Evolutionary conservation across 2,329 filamentous ascomycete species (phyloP), one percentile per base, ranked within the genome.

Genomic region (Pezicula neosporulosa): DNA sequence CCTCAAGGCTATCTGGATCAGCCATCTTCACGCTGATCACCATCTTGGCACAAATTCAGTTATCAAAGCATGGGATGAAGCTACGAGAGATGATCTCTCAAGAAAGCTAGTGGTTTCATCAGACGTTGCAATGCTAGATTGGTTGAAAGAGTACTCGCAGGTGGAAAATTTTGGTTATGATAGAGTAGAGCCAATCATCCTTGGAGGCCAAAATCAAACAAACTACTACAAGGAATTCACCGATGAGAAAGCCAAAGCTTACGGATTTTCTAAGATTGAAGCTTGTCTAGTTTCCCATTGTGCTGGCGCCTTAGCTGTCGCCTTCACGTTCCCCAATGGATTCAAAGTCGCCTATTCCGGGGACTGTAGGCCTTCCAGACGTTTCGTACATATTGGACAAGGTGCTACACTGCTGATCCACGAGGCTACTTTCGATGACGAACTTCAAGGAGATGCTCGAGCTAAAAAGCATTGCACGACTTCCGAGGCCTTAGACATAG

Each of bases 371-470:
- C 94, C 94, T 0, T 90, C 83, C 4, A 62, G 72, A 2, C 65
- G 72, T 0, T 97, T 99, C 64, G 82, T 83, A 0, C 60, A 69
- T 12, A 87, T 93, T 47, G 95, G 89, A 43, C 72, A 74, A 43
- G 85, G 84, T 55, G 85, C 87, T 2, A 96, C 93, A 13, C 78
- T 99, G 6, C 81, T 97, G 5, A 83, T 99, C 50, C 94, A 99
- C 73, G 94, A 99, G 77, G 92, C 91, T 56, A 99, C 94, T 0
- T 97, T 99, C 65, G 90, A 94, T 60, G 90, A 96, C 65, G 89
- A 94, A 62, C 81, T 96, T 60, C 62, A 70, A 37, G 81, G 78
- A 15, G 92, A 97, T 63, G 94, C 94, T 4, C 66, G 79, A 27
- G 89, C 87, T 47, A 99, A 99, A 81, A 91, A 87, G 65, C 94